Evolutionary conservation across 331 rosid species (phyloP).

Genomic region (Malus hybrid): DNA sequence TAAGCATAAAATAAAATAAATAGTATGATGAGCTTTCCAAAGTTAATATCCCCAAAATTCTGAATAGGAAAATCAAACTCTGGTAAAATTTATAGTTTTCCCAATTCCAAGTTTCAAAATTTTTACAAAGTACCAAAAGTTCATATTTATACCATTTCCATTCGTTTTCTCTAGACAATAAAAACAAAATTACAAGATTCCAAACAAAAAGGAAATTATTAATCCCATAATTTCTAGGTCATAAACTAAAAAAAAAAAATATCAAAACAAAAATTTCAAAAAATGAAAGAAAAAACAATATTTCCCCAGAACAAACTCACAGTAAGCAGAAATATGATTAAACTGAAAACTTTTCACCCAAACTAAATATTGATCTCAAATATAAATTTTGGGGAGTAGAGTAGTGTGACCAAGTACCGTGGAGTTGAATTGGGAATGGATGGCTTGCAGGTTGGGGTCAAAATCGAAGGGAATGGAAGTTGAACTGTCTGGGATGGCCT

Average conservation of each 20-base stretch:
- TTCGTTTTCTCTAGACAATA: background rate
- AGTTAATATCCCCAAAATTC: background rate
- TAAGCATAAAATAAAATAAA: background rate
- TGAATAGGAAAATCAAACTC: background rate
- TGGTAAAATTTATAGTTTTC: background rate
- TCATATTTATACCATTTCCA: background rate
- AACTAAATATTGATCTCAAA: background rate
- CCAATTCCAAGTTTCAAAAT: background rate
- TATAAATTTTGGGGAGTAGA: background rate
- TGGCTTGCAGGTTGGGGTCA: slow-evolving; percentile 22
- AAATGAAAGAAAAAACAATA: background rate
- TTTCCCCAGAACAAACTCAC: background rate
- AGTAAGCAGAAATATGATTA: background rate
- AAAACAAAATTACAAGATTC: background rate
- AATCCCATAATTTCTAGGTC: no score
- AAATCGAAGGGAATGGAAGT: slow-evolving; percentile 24
- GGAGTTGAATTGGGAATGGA: slow-evolving; percentile 53
- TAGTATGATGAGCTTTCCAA: background rate
- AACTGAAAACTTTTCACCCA: background rate
- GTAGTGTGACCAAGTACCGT: slow-evolving; percentile 22
- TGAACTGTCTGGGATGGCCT: background rate
- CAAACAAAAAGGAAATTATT: background rate
- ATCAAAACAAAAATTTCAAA: no score
- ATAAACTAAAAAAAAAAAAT: no score
- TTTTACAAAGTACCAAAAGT: background rate